Evolutionary conservation across 805 yeast genomes (phyloP), one percentile per base, ranked within the genome.

Genomic region (Sugiyamaella chiloensis): DNA sequence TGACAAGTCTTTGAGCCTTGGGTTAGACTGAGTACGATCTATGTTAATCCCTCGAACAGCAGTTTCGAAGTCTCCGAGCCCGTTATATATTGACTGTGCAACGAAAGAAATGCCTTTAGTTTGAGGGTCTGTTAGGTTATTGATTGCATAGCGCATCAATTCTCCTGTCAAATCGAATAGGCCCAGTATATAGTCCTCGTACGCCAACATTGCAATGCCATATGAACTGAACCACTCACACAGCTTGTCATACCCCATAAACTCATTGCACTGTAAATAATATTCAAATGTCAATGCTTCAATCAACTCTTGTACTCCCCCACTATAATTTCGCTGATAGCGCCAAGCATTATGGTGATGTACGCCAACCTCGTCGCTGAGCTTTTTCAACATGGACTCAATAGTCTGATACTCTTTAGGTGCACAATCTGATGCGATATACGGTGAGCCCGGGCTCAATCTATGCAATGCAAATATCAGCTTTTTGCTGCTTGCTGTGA

Each of bases 141-240:
- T 48, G 14, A 71, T 67, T 9, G 71, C 62, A 45, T 63, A 66
- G 24, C 72, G 50, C 74, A 71, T 70, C 11, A 71, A 59, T 45
- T 71, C 75, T 0, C 75, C 75, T 0, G 74, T 68, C 41, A 68
- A 48, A 49, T 71, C 75, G 49, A 71, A 60, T n/a, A 70, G 42
- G 0, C 75, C 75, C 60, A 70, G 61, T 24, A 70, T 54, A 51
- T 64, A 70, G 52, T 71, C 74, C 11, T 61, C 65, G 19, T 44
- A 44, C 8, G 59, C 31, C 4, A 62, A 19, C 37, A 19, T 14
- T 14, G 20, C 5, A 19, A 34, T 14, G 14, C 37, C 37, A 16
- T 34, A 34, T 12, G 16, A 12, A 14, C 20, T 12, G 16, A 34
- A 16, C 14, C 14, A 34, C 20, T 4, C 20, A 19, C 14, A 19